phyloP scores from a whole-genome alignment of 306 rosid genomes.

The Medicago ruthenica region DNA sequence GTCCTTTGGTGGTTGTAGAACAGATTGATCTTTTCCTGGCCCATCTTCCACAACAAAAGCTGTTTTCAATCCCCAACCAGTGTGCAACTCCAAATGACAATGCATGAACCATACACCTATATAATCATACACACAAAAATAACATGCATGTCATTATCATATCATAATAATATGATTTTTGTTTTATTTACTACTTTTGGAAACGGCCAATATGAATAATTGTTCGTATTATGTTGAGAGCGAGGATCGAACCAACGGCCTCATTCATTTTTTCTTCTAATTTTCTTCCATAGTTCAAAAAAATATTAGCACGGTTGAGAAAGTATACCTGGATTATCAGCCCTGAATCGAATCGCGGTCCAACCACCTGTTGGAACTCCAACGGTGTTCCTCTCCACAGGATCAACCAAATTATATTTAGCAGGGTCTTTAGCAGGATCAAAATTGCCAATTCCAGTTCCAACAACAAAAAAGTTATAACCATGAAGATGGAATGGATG shows the following conservation, averaged over 20 bases:
- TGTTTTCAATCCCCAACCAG: constrained; percentile 91
- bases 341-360: constrained; percentile 81
- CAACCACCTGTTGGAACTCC: constrained; percentile 97
- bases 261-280: no score
- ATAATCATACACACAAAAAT: constrained; percentile 14
- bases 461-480: constrained; percentile 65
- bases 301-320: no score
- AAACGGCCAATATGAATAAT: no score
- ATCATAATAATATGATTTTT: no score
- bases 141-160: constrained; percentile 12
- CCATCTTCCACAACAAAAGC: constrained; percentile 91
- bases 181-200: no score
- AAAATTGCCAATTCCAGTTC: constrained; percentile 84
- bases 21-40: constrained; percentile 65
- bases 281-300: no score
- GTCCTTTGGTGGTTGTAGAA: constrained; percentile 80
- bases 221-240: no score
- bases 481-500: constrained; percentile 86
- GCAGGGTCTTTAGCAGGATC: constrained; percentile 75
- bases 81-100: constrained; percentile 88
- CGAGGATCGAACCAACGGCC: no score
- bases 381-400: constrained; percentile 82
- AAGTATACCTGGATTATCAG: constrained; percentile 82
- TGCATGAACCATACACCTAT: constrained; percentile 94
- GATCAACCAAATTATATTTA: constrained; percentile 78